Conservation (phyloP, 164 flowering plant genomes). For the Chimonanthus salicifolius region DNA sequence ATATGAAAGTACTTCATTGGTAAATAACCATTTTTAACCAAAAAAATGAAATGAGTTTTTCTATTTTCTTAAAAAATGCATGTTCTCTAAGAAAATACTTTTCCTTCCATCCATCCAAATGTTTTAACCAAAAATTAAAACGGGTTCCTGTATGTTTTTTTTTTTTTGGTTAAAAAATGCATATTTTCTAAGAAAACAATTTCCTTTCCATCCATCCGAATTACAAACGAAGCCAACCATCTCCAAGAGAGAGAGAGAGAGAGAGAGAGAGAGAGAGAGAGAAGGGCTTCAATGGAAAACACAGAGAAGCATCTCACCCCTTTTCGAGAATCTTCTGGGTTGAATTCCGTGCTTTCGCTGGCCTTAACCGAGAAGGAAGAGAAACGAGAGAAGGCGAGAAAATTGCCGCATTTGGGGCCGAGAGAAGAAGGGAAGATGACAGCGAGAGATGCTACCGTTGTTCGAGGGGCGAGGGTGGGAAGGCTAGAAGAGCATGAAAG, state of each 20-base stretch:
- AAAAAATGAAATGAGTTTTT: too few species aligned
- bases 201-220: not conserved
- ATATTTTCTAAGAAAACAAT: too few species aligned
- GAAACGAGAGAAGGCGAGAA: not conserved
- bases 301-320: not conserved
- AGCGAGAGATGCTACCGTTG: not conserved
- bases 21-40: too few species aligned
- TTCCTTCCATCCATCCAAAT: not conserved
- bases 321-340: not conserved
- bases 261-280: not conserved
- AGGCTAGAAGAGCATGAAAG: not conserved
- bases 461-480: not conserved
- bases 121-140: too few species aligned
- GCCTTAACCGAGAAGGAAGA: not conserved
- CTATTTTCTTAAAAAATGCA: too few species aligned
- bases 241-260: not conserved
- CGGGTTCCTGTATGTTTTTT: too few species aligned
- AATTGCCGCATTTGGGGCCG: not conserved
- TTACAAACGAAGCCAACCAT: not conserved
- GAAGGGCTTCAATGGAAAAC: not conserved
- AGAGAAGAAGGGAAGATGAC: not conserved
- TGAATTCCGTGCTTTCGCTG: not conserved
- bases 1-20: too few species aligned
- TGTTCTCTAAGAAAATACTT: not conserved
- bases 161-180: too few species aligned